Conservation (phyloP, 1,284 basidiomycete genomes). For the Pulchroboletus neoregius region DNA sequence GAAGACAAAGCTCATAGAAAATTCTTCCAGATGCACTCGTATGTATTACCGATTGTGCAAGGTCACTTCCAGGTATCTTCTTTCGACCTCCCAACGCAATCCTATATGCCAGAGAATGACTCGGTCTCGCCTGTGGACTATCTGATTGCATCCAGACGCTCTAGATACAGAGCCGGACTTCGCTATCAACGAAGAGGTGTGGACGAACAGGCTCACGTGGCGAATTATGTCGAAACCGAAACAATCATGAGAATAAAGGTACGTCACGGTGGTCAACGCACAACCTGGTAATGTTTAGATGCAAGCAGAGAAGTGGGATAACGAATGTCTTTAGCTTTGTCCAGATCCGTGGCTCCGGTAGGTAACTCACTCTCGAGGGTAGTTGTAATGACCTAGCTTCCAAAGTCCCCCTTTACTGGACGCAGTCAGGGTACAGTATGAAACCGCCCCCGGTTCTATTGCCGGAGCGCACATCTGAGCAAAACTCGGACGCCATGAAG, state of each 20-base stretch:
- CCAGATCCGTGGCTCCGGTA: slow-evolving; percentile 87
- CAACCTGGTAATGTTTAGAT: slow-evolving; percentile 2
- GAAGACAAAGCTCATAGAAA: background rate
- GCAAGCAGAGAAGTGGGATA: slow-evolving; percentile 57
- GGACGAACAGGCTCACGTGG: slow-evolving; percentile 79
- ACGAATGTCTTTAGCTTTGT: slow-evolving; percentile 83
- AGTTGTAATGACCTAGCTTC: slow-evolving; percentile 8
- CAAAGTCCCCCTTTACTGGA: slow-evolving; percentile 86
- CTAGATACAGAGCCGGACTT: slow-evolving; percentile 88
- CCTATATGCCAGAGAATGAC: slow-evolving; percentile 44
- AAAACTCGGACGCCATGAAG: slow-evolving; percentile 67
- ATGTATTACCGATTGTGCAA: slow-evolving; percentile 72
- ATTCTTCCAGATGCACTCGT: slow-evolving; percentile 45
- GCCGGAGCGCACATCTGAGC: slow-evolving; percentile 66
- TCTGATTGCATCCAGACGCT: slow-evolving; percentile 79
- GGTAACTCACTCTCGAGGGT: slow-evolving; percentile 24
- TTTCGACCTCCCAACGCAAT: slow-evolving; percentile 55
- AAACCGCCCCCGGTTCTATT: slow-evolving; percentile 85
- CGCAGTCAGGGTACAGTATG: slow-evolving; percentile 76
- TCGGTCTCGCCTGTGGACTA: slow-evolving; percentile 53
- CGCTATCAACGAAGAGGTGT: slow-evolving; percentile 95
- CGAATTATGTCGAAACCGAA: slow-evolving; percentile 94
- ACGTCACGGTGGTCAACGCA: slow-evolving; percentile 14
- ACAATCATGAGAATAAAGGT: slow-evolving; percentile 81
- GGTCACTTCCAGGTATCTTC: slow-evolving; percentile 64